These are phyloP conservation scores for Cladosporium sp. DNA, from an alignment of 2,329 filamentous ascomycete genomes.

Conservation along the genomic window DNA sequence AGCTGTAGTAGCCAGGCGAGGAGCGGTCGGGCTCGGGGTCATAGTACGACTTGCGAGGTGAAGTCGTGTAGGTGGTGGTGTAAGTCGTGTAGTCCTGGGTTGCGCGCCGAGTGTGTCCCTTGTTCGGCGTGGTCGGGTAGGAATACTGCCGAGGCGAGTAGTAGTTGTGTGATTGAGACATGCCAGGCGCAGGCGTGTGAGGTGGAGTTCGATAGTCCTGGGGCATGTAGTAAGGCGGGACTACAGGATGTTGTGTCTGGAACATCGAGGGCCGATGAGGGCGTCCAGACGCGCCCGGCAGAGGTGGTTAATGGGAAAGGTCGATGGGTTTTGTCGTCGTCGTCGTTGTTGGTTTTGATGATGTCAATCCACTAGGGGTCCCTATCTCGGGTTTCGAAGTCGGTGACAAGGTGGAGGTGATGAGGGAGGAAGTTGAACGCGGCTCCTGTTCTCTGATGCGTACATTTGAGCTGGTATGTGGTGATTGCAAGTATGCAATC, in stretches of 20 bases:
- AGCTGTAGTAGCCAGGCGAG: slow-evolving; percentile 49
- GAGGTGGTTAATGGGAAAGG: slow-evolving; percentile 1
- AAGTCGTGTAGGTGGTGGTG: slow-evolving; percentile 37
- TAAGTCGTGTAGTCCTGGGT: slow-evolving; percentile 49
- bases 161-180: slow-evolving; percentile 43
- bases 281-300: slow-evolving; percentile 38
- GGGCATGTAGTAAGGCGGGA: slow-evolving; percentile 49
- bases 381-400: slow-evolving; percentile 18
- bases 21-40: slow-evolving; percentile 42
- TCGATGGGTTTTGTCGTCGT: not conserved
- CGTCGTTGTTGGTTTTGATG: not conserved
- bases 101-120: slow-evolving; percentile 56
- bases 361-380: not conserved
- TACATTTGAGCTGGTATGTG: slow-evolving; percentile 18
- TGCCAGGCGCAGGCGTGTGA: slow-evolving; percentile 49
- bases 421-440: slow-evolving; percentile 13
- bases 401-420: slow-evolving; percentile 19
- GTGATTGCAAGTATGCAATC: slow-evolving; percentile 16
- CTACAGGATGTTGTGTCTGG: slow-evolving; percentile 40
- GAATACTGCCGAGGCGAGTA: slow-evolving; percentile 55
- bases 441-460: slow-evolving; percentile 20
- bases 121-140: slow-evolving; percentile 50
- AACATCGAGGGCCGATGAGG: slow-evolving; percentile 35
- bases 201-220: slow-evolving; percentile 53
- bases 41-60: slow-evolving; percentile 25